phyloP scores from a whole-genome alignment of 2,329 filamentous ascomycete genomes.

The Ascochyta fabae region DNA sequence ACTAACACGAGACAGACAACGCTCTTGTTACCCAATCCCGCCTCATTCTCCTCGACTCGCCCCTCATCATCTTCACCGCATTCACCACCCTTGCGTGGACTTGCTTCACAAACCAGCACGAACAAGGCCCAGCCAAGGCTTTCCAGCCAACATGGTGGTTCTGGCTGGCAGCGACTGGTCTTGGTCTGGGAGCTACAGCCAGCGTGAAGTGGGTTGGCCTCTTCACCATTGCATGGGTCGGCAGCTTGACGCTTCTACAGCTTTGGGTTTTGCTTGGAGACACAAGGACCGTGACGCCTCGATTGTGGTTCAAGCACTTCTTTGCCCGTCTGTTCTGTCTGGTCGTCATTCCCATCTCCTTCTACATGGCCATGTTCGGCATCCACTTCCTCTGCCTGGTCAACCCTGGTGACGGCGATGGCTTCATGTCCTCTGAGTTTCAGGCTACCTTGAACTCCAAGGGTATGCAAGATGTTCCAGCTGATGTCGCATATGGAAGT shows the following conservation, averaged over 20 bases:
- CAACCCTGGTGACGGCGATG: constrained; percentile 96
- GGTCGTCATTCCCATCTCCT: constrained; percentile 83
- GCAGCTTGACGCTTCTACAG: constrained; percentile 85
- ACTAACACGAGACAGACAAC: constrained; percentile 70
- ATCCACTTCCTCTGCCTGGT: constrained; percentile 93
- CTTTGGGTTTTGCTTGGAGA: constrained; percentile 96
- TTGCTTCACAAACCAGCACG: constrained; percentile 96
- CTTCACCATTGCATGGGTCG: constrained; percentile 98
- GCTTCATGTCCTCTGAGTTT: constrained; percentile 99
- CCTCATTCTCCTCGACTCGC: constrained; percentile 93
- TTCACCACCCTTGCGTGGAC: constrained; percentile 89
- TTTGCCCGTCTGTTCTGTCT: constrained; percentile 89
- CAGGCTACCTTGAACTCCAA: constrained; percentile 97
- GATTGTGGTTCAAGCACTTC: constrained; percentile 91
- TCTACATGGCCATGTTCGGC: constrained; percentile 97
- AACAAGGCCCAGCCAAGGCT: constrained; percentile 85
- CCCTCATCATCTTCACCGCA: constrained; percentile 89
- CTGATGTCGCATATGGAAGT: constrained; percentile 89
- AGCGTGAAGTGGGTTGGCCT: constrained; percentile 99
- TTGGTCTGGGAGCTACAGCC: constrained; percentile 85
- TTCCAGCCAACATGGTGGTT: constrained; percentile 97
- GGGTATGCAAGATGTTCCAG: constrained; percentile 92
- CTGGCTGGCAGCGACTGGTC: constrained; percentile 86
- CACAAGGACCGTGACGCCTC: constrained; percentile 80
- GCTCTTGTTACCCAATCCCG: constrained; percentile 93